These are phyloP conservation scores for Megacollybia marginata DNA, from an alignment of 768 basidiomycete genomes.

Conservation along the genomic window DNA sequence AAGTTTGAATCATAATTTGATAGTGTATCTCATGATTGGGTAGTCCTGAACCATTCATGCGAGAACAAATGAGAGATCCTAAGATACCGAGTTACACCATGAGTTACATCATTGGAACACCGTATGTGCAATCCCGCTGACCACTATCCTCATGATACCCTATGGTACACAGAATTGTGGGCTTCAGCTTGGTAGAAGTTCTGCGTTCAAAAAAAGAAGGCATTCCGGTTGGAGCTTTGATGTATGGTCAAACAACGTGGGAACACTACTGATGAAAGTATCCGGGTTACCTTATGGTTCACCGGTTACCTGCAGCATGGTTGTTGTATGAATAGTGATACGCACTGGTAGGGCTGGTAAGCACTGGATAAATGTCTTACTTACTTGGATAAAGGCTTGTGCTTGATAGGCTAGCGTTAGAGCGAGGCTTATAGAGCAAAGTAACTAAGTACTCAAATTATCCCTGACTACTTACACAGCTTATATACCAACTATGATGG, in stretches of 20 bases:
- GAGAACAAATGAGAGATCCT: too few relatives aligned
- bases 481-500: too few relatives aligned
- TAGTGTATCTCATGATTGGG: neutral
- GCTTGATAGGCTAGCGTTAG: too few relatives aligned
- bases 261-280: conserved; percentile 14
- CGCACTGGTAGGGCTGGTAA: too few relatives aligned
- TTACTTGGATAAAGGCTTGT: too few relatives aligned
- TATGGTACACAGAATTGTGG: conserved; percentile 6
- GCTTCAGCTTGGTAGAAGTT: conserved; percentile 23
- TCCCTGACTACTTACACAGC: too few relatives aligned
- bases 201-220: conserved; percentile 23
- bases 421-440: too few relatives aligned
- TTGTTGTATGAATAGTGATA: too few relatives aligned
- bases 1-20: neutral
- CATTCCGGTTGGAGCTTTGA: conserved; percentile 19
- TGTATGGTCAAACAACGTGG: conserved; percentile 22
- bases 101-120: conserved; percentile 6
- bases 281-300: too few relatives aligned
- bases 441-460: too few relatives aligned
- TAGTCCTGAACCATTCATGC: conserved; percentile 16
- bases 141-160: neutral
- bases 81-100: conserved; percentile 12
- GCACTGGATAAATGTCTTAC: too few relatives aligned
- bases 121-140: neutral
- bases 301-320: too few relatives aligned